Conservation (phyloP, 257 asterid genomes). For the Solanum rostratum region DNA sequence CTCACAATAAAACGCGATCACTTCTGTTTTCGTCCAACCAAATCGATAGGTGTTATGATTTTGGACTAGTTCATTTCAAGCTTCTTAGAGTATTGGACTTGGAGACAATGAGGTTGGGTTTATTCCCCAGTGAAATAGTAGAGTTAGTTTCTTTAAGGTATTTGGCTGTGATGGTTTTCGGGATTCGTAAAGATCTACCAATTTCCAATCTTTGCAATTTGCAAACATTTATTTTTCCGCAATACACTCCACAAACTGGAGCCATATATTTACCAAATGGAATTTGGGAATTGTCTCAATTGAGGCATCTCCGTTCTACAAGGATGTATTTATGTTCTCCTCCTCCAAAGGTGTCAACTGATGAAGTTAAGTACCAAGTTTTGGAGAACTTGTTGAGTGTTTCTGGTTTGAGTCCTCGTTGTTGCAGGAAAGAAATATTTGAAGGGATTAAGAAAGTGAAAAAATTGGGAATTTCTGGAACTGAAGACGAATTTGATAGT, state of each 20-base stretch:
- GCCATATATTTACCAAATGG: not conserved
- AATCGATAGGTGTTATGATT: not conserved
- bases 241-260: too few species aligned
- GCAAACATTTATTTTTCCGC: not conserved
- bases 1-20: not conserved
- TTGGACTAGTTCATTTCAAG: not conserved
- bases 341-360: not conserved
- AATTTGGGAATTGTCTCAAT: not conserved
- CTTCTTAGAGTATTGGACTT: not conserved
- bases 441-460: not conserved
- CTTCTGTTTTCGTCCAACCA: not conserved
- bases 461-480: not conserved
- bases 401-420: not conserved
- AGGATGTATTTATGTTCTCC: not conserved
- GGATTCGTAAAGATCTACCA: not conserved
- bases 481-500: not conserved
- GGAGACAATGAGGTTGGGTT: not conserved
- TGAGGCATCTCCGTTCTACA: not conserved
- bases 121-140: not conserved
- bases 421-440: not conserved
- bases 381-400: not conserved
- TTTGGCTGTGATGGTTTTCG: not conserved
- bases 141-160: not conserved
- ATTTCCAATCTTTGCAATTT: not conserved
- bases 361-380: not conserved